These are phyloP conservation scores for Xerocomellus chrysenteron DNA, from an alignment of 768 basidiomycete species.

Conservation along the genomic window DNA sequence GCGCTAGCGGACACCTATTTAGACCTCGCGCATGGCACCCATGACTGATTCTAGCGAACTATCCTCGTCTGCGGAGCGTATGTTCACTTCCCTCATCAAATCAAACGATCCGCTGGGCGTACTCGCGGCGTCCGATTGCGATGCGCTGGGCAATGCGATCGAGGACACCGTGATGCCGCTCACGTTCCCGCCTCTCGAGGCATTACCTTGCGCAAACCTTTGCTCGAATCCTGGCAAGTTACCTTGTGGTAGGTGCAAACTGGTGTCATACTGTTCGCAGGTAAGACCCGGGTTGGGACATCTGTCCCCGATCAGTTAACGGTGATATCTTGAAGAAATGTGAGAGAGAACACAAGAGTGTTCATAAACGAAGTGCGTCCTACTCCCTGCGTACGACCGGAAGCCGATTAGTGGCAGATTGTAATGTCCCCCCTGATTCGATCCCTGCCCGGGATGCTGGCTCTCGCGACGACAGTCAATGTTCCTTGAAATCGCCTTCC, in stretches of 20 bases:
- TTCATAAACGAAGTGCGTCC: conserved; percentile 35
- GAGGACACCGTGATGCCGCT: conserved; percentile 16
- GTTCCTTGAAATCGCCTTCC: background rate
- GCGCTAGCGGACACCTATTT: background rate
- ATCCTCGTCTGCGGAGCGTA: background rate
- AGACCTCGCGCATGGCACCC: background rate
- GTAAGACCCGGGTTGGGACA: conserved; percentile 2
- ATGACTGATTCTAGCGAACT: conserved; percentile 7
- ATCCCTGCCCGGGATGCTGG: background rate
- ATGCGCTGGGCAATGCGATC: conserved; percentile 13
- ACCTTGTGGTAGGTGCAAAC: conserved; percentile 30
- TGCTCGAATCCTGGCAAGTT: conserved; percentile 30
- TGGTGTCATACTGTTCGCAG: conserved; percentile 46
- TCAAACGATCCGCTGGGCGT: conserved; percentile 19
- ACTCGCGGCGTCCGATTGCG: conserved; percentile 18
- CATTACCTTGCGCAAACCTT: conserved; percentile 34
- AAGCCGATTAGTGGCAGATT: conserved; percentile 11
- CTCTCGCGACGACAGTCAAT: background rate
- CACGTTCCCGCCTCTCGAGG: conserved; percentile 22
- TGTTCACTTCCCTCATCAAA: conserved; percentile 15
- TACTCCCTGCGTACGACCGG: background rate
- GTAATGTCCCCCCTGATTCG: conserved; percentile 4
- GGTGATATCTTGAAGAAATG: conserved; percentile 33
- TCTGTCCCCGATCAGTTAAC: background rate
- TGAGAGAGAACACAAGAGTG: conserved; percentile 35